Evolutionary conservation across 257 asterid genomes (phyloP).

Genomic region (Datura wrightii): DNA sequence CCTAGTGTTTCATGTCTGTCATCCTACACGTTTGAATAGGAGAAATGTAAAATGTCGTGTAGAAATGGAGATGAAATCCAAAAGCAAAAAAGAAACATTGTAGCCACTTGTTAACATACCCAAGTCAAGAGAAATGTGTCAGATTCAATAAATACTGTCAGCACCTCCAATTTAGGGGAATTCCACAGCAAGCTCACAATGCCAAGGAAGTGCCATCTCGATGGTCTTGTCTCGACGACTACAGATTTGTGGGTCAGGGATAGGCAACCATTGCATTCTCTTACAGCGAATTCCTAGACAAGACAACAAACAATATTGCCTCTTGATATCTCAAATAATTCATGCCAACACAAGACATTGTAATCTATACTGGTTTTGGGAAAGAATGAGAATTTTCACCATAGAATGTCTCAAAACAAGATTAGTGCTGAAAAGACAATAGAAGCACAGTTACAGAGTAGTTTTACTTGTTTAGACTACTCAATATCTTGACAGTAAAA

Average conservation of each 20-base stretch:
- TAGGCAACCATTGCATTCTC: not conserved
- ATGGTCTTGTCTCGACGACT: not conserved
- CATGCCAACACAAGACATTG: not conserved
- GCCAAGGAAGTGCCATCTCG: not conserved
- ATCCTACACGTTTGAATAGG: not conserved
- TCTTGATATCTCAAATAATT: not conserved
- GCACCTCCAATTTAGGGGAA: not conserved
- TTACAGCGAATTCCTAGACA: not conserved
- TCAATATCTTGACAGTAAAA: not conserved
- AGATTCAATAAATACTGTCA: not conserved
- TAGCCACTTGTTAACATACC: not conserved
- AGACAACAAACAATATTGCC: not conserved
- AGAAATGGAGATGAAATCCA: not conserved
- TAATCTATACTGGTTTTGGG: not conserved
- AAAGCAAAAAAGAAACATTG: not conserved
- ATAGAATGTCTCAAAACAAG: too few relatives aligned
- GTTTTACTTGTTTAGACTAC: not conserved
- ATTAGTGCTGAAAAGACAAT: not conserved
- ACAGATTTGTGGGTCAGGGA: not conserved
- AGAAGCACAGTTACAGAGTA: not conserved
- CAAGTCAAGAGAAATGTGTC: not conserved
- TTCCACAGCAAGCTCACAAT: not conserved
- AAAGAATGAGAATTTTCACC: not conserved
- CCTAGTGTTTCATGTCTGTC: not conserved
- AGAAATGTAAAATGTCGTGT: not conserved